These are phyloP conservation scores for Xylaria sp. DNA, from an alignment of 2,329 filamentous ascomycete genomes.

Conservation along the genomic window DNA sequence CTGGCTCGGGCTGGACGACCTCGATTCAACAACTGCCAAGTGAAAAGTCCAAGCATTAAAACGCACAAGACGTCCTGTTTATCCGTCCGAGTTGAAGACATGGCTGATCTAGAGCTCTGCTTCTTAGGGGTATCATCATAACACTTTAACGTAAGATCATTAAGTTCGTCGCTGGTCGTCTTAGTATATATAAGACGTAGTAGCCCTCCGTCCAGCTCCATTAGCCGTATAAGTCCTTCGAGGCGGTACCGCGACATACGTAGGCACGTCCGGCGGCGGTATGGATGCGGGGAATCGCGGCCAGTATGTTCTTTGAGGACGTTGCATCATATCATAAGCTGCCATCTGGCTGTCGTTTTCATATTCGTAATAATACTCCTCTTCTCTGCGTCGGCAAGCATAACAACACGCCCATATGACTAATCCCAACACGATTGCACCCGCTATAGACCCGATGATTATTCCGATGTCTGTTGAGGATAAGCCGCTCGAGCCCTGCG, in stretches of 20 bases:
- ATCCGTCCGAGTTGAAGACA: not conserved
- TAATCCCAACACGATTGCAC: slow-evolving; percentile 42
- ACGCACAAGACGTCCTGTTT: not conserved
- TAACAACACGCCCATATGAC: slow-evolving; percentile 44
- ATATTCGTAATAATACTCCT: slow-evolving; percentile 17
- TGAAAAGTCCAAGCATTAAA: not conserved
- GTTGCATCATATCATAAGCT: slow-evolving; percentile 8
- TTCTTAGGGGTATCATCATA: not conserved
- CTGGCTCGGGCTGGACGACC: not conserved
- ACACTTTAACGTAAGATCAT: not conserved
- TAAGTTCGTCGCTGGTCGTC: not conserved
- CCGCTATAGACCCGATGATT: slow-evolving; percentile 46
- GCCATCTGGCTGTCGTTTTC: slow-evolving; percentile 8
- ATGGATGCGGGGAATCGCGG: slow-evolving; percentile 45
- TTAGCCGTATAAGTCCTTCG: slow-evolving; percentile 31
- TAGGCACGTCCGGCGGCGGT: slow-evolving; percentile 42
- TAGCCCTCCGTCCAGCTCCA: slow-evolving; percentile 6
- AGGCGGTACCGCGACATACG: slow-evolving; percentile 34
- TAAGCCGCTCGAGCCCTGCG: slow-evolving; percentile 39
- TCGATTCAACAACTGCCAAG: not conserved
- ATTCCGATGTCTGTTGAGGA: slow-evolving; percentile 43
- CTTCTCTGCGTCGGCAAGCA: slow-evolving; percentile 36
- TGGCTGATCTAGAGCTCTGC: not conserved
- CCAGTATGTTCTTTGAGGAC: slow-evolving; percentile 33
- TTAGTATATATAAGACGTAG: slow-evolving; percentile 20